Base-by-base conservation (phyloP, 331 rosid species). In the Quercus lobata region DNA sequence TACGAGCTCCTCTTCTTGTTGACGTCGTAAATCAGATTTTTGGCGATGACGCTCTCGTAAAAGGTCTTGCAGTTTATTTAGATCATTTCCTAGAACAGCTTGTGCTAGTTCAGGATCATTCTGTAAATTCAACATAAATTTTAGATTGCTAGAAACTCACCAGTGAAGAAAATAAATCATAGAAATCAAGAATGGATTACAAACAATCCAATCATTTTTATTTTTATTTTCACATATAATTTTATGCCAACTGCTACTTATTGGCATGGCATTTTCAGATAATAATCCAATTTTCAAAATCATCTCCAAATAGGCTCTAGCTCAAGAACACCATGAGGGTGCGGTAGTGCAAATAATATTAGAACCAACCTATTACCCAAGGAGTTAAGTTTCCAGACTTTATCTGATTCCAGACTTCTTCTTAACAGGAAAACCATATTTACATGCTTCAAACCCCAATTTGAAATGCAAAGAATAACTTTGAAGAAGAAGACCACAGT, bases 191-290 rank as follows among this genome's bases (percentile, higher is more conserved):
- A 25, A 25, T 25, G 27, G 27, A 25, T 25, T 25, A 25, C 27
- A 25, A 25, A 25, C 27, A 25, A 25, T 25, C 27, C 27, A 25
- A 25, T 25, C 27, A 25, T 19, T 78, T 17, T 80, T 25, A 37
- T 57, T 71, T 73, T 25, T 41, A 4, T 5, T 81, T 78, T 68
- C 76, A 68, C 35, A 56, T 49, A 62, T 49, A 74, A 77, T 32
- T 61, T 70, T 30, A 69, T 54, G 34, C 49, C 73, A 72, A 66
- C 77, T 12, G 25, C 81, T 75, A 74, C 75, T n/a, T 65, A 78
- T 35, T 25, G 27, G 27, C 27, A 25, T 12, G 16, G 53, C 76
- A 61, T 37, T 82, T 29, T 46, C 65, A 46, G 21, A 63, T 25
- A 25, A 35, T 34, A 57, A 80, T 71, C 34, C 27, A 57, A 29